These are phyloP conservation scores for Gonium pectorale DNA, from an alignment of 139 green algal genomes.

Conservation along the genomic window DNA sequence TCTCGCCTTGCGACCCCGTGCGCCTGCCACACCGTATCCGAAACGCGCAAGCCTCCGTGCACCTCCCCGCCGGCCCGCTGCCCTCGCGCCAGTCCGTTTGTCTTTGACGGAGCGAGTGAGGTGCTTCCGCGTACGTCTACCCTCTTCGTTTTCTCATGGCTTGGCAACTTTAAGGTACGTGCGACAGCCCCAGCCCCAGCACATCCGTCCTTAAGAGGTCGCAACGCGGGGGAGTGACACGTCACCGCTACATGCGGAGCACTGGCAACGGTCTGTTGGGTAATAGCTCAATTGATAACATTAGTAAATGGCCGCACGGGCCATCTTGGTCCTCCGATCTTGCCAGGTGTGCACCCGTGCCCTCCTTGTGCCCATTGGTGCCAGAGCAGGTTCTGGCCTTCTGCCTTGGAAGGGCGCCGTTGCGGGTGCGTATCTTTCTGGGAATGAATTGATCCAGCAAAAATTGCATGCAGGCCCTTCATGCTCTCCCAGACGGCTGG, in stretches of 20 bases:
- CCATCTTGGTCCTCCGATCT: not conserved
- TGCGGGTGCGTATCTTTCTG: not conserved
- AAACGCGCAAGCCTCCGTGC: too few species aligned
- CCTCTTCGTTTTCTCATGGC: constrained; percentile 41
- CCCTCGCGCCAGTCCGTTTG: too few species aligned
- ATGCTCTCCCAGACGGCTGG: too few species aligned
- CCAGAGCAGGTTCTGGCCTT: constrained; percentile 26
- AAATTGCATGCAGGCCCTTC: too few species aligned
- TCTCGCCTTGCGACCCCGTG: too few species aligned
- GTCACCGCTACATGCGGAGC: not conserved
- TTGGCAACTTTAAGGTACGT: constrained; percentile 43
- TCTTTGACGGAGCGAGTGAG: constrained; percentile 8
- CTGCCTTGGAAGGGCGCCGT: constrained; percentile 2
- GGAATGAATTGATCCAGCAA: too few species aligned
- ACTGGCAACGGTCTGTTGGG: not conserved
- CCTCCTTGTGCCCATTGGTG: too few species aligned
- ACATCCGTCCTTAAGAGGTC: not conserved
- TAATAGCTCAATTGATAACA: not conserved
- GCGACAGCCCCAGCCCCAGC: not conserved
- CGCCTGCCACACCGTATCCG: too few species aligned
- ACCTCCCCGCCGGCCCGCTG: too few species aligned
- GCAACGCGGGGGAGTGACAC: not conserved
- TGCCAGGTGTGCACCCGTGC: not conserved
- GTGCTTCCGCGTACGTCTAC: not conserved
- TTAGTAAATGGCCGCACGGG: not conserved